phyloP scores from a whole-genome alignment of 2,329 filamentous ascomycete genomes.

The Zasmidium angulare region DNA sequence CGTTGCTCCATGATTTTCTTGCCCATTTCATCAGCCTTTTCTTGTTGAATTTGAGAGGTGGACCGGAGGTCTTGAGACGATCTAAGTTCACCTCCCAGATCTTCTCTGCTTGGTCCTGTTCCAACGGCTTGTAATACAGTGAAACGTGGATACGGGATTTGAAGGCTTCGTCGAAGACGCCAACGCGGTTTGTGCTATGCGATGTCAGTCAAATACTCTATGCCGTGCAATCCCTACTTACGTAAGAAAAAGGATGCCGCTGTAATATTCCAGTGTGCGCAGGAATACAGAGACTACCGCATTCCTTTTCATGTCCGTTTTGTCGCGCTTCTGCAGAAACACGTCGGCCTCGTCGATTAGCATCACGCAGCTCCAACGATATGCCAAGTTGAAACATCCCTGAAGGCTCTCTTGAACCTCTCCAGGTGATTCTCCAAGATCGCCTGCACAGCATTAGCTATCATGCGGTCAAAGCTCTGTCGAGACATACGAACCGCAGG shows the following conservation, averaged over 20 bases:
- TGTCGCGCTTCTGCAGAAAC: slow-evolving; percentile 75
- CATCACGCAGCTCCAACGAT: slow-evolving; percentile 48
- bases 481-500: slow-evolving; percentile 33
- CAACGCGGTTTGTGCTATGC: slow-evolving; percentile 32
- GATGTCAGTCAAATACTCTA: neutral
- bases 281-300: slow-evolving; percentile 65
- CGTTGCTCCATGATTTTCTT: neutral
- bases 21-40: slow-evolving; percentile 8
- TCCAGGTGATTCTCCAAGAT: slow-evolving; percentile 48
- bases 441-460: slow-evolving; percentile 20
- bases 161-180: slow-evolving; percentile 37
- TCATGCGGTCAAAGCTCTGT: neutral
- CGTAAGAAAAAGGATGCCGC: slow-evolving; percentile 31
- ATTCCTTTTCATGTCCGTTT: slow-evolving; percentile 78
- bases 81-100: slow-evolving; percentile 22
- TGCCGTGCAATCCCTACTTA: neutral
- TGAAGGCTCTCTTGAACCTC: slow-evolving; percentile 51
- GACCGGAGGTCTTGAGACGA: neutral
- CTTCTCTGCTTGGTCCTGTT: slow-evolving; percentile 19
- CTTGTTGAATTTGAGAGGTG: neutral
- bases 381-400: slow-evolving; percentile 49
- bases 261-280: slow-evolving; percentile 39
- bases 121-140: slow-evolving; percentile 32
- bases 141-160: slow-evolving; percentile 35
- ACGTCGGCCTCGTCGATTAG: slow-evolving; percentile 55